A percentile compares a stretch with the other conserved stretches of the same genome.
phyloP scores from a whole-genome alignment of 257 asterid species.

The Jacaranda mimosifolia region DNA sequence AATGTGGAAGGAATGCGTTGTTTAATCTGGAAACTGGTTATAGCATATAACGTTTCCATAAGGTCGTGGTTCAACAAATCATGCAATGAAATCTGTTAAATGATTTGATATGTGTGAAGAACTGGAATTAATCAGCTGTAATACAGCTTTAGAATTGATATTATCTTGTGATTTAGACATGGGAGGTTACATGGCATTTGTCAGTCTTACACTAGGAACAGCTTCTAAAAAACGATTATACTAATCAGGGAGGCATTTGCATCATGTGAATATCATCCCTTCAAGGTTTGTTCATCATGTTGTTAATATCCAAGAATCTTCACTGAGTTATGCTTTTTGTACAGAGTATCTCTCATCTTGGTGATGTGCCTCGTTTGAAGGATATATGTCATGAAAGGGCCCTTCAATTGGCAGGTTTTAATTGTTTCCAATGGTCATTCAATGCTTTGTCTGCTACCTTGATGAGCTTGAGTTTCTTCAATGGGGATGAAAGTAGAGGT shows the following conservation, averaged over 20 bases:
- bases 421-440: slow-evolving; percentile 56
- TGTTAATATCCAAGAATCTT: slow-evolving; percentile 33
- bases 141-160: background rate
- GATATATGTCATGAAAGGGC: slow-evolving; percentile 60
- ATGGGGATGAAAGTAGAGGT: slow-evolving; percentile 56
- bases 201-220: background rate
- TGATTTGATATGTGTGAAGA: slow-evolving; percentile 27
- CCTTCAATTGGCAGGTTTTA: slow-evolving; percentile 54
- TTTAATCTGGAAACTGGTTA: background rate
- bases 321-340: slow-evolving; percentile 37
- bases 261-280: slow-evolving; percentile 18
- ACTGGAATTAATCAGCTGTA: background rate
- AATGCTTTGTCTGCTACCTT: slow-evolving; percentile 52
- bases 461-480: slow-evolving; percentile 64
- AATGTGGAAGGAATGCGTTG: background rate
- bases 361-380: slow-evolving; percentile 54
- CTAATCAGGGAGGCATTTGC: slow-evolving; percentile 7
- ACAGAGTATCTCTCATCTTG: slow-evolving; percentile 58
- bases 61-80: background rate
- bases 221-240: background rate
- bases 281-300: slow-evolving; percentile 18
- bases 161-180: slow-evolving; percentile 1
- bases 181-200: slow-evolving; percentile 9
- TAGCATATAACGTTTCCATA: background rate
- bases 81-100: background rate